Conservation (phyloP, 2,329 filamentous ascomycete genomes). For the Purpureocillium takamizusanense region DNA sequence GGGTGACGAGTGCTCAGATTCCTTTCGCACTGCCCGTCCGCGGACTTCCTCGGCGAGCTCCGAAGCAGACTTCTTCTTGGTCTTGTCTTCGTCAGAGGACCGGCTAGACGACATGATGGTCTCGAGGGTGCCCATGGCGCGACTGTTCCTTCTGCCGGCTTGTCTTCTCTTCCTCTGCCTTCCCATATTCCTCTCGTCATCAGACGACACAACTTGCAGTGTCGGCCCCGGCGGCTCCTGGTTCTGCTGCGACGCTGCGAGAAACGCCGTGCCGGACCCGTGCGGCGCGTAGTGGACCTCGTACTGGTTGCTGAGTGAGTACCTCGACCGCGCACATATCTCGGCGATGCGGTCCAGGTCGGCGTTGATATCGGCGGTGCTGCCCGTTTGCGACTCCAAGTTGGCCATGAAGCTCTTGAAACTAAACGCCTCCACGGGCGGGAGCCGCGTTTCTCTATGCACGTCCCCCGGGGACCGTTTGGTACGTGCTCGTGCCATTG, state of each 20-base stretch:
- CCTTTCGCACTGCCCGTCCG: conserved; percentile 34
- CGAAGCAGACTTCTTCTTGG: conserved; percentile 49
- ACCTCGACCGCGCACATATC: conserved; percentile 56
- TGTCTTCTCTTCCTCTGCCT: conserved; percentile 31
- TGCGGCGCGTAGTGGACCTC: conserved; percentile 57
- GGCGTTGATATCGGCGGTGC: conserved; percentile 41
- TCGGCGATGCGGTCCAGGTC: conserved; percentile 58
- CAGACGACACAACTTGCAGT: conserved; percentile 46
- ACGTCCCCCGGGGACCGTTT: conserved; percentile 21
- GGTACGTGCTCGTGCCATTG: conserved; percentile 33
- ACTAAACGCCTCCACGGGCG: conserved; percentile 53
- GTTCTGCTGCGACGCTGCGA: conserved; percentile 19
- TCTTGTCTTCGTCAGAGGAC: conserved; percentile 53
- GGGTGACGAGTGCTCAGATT: conserved; percentile 20
- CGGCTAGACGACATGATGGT: conserved; percentile 60
- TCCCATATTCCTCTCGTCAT: conserved; percentile 39
- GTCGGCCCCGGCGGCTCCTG: conserved; percentile 38
- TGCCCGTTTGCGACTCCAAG: conserved; percentile 33
- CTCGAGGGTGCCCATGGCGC: conserved; percentile 53
- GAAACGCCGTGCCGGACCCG: conserved; percentile 44
- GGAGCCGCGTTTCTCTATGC: conserved; percentile 37
- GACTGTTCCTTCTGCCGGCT: conserved; percentile 35
- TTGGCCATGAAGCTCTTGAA: conserved; percentile 57
- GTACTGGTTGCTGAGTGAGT: conserved; percentile 58
- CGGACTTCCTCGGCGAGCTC: conserved; percentile 47